Percentiles rank a stretch among this genome's conserved stretches.
These are phyloP conservation scores for Saccharomycopsis amapae DNA, from an alignment of 805 yeast genomes.

Conservation along the genomic window DNA sequence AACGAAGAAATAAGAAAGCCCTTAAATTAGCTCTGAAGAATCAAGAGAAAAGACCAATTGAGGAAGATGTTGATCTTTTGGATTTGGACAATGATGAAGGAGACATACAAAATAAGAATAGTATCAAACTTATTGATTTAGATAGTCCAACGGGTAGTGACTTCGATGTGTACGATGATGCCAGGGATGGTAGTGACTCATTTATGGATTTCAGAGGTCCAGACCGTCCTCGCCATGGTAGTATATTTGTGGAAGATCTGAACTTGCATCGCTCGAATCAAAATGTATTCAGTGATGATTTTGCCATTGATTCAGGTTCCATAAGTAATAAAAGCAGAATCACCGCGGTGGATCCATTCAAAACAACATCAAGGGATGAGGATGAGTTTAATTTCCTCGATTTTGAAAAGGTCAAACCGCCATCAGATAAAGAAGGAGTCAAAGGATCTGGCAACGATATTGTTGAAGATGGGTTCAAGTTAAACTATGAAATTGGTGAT, in stretches of 20 bases:
- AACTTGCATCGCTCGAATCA: not conserved
- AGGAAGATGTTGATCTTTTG: not conserved
- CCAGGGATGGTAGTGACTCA: not conserved
- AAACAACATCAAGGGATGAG: too few species aligned
- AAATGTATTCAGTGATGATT: too few species aligned
- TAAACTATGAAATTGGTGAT: not conserved
- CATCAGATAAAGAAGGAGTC: not conserved
- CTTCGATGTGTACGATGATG: not conserved
- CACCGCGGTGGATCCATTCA: too few species aligned
- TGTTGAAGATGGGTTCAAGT: not conserved
- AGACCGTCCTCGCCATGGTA: not conserved
- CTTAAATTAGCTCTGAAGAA: conserved; percentile 2
- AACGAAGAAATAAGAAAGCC: conserved; percentile 6
- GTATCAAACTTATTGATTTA: conserved; percentile 17
- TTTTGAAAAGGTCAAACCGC: not conserved
- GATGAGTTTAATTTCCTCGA: conserved; percentile 7
- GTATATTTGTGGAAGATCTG: not conserved
- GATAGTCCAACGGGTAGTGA: conserved; percentile 9
- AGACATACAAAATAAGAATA: not conserved
- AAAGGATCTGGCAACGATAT: not conserved
- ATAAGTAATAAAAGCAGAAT: too few species aligned
- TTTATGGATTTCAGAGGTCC: too few species aligned
- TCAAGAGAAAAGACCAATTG: not conserved
- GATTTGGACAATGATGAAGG: not conserved
- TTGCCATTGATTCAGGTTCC: too few species aligned